Percentiles rank a stretch among this genome's conserved stretches.
phyloP scores from a whole-genome alignment of 148 eudicot species.

The Tetragonia tetragonoides region DNA sequence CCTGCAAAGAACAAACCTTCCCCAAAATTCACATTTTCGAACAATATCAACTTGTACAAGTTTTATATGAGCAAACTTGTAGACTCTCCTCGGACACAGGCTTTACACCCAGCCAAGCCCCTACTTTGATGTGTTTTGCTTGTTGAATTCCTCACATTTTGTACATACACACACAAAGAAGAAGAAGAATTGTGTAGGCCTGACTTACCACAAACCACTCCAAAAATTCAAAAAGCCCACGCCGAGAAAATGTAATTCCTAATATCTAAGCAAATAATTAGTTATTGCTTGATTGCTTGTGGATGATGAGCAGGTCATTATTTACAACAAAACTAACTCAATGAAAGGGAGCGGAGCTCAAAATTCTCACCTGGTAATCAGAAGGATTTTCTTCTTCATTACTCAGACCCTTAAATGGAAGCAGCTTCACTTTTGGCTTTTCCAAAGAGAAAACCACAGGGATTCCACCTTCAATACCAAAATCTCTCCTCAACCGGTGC shows the following conservation, averaged over 20 bases:
- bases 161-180: too few relatives aligned
- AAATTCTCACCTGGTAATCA: constrained; percentile 81
- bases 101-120: too few relatives aligned
- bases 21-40: neutral
- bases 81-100: too few relatives aligned
- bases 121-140: too few relatives aligned
- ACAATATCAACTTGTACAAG: too few relatives aligned
- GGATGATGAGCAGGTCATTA: neutral
- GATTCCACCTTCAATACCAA: constrained; percentile 97
- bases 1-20: too few relatives aligned
- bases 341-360: constrained; percentile 6
- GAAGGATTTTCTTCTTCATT: constrained; percentile 95
- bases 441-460: constrained; percentile 96
- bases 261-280: neutral
- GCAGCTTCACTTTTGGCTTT: constrained; percentile 94
- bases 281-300: neutral
- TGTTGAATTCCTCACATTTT: too few relatives aligned
- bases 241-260: too few relatives aligned
- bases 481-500: constrained; percentile 75
- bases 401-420: constrained; percentile 84
- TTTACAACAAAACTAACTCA: neutral
- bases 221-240: too few relatives aligned
- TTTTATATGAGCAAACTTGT: too few relatives aligned
- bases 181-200: too few relatives aligned
- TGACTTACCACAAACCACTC: too few relatives aligned